Conservation (phyloP, 2,329 filamentous ascomycete genomes). For the Amylocarpus encephaloides region DNA sequence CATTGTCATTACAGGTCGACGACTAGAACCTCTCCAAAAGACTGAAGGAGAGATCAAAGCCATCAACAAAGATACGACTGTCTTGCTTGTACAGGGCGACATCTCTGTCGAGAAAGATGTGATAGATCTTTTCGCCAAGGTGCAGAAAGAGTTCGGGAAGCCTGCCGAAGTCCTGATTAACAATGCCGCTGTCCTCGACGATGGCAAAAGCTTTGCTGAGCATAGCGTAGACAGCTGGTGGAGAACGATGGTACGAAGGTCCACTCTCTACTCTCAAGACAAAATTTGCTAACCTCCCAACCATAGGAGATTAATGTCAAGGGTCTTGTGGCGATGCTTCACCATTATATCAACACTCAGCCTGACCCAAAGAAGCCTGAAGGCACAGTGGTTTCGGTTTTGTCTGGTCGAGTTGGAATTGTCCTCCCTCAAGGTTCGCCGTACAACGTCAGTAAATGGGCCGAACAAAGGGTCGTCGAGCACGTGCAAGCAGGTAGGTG, state of each 20-base stretch:
- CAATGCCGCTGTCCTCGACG: constrained; percentile 37
- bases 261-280: neutral
- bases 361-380: constrained; percentile 13
- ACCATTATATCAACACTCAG: constrained; percentile 41
- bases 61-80: constrained; percentile 9
- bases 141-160: constrained; percentile 18
- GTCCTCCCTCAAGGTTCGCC: constrained; percentile 33
- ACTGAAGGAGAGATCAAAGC: constrained; percentile 1
- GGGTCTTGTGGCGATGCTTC: constrained; percentile 40
- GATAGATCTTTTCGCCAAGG: constrained; percentile 13
- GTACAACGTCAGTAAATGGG: constrained; percentile 43
- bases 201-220: constrained; percentile 33
- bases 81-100: constrained; percentile 15
- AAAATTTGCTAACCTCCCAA: neutral
- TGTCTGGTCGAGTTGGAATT: constrained; percentile 36
- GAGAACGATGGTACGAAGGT: constrained; percentile 25
- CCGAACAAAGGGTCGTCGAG: constrained; percentile 39
- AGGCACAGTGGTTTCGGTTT: constrained; percentile 36
- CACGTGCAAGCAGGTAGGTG: constrained; percentile 25
- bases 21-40: neutral
- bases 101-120: constrained; percentile 16
- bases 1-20: constrained; percentile 2
- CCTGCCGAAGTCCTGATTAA: constrained; percentile 36
- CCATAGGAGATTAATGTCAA: constrained; percentile 45
- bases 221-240: constrained; percentile 40